Base-by-base conservation (phyloP, 345 rosid genomes). In the Eucalyptus sp. region DNA sequence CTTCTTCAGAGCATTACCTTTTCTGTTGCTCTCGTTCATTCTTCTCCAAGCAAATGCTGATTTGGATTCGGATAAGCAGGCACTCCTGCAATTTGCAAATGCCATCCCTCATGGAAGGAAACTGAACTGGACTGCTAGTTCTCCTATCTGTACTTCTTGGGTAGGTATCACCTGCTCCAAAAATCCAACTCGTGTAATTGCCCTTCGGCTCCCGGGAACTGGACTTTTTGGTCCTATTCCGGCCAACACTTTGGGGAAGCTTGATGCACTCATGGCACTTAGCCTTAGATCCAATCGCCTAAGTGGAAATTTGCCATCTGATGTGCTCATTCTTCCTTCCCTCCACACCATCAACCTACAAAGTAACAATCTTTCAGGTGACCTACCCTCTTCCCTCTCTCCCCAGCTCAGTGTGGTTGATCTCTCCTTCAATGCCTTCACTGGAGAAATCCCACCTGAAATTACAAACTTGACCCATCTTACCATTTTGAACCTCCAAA, bases 221-320 rank as follows among this genome's bases (percentile, higher is more conserved):
- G 98, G 99, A 66, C 93, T 97, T 43, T 89, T 89, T 64, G 99
- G 99, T 91, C 94, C 94, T 46, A 93, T 98, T 90, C 99, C 99
- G 10, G 89, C 92, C 86, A 94, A 92, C 90, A 96, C 99, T 54
- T 93, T 98, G 49, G 96, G 93, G 86, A 95, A 94, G 93, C 92
- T 98, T 87, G 97, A 97, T 92, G 94, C 95, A 9, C 96, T 97
- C 58, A 91, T 62, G 87, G 91, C 93, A 43, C 95, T 98, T 91
- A 98, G 99, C 91, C 96, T 98, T 43, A 92, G 98, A 11, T 94
- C 96, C 87, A 98, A 98, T 92, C 24, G 50, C 49, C 94, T 98
- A 20, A 91, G 68, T 76, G 99, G 99, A 87, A 90, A 89, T 90
- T 93, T 98, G 85, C 99, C 99, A 18, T 86, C 95, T 85, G 97